Evolutionary conservation across 345 rosid species (phyloP), one percentile per base, ranked within the genome.

Genomic region (Geranium brycei): DNA sequence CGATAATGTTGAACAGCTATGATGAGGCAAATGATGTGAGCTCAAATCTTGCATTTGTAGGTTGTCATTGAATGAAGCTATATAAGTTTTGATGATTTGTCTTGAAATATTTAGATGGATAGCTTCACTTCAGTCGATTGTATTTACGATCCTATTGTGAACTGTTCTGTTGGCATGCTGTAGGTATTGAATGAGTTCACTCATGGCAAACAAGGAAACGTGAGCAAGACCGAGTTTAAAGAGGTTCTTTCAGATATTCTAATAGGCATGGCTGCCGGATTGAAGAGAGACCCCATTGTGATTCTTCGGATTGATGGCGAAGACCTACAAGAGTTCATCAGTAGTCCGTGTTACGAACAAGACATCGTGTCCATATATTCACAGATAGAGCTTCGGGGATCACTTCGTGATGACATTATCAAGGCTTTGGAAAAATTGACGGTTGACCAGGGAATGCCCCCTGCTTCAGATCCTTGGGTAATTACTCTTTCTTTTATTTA

Each of bases 241-340:
- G 97, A 80, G 78, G 99, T 87, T 72, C 81, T 90, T 61, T 86
- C 95, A 2, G 99, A 93, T 72, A 81, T 91, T 35, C 71, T 95
- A 68, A 68, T 95, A 69, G 99, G 96, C 31, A 88, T 95, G 99
- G 99, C 99, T 16, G 87, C 91, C 30, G 96, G 99, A 61, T 76
- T 91, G 80, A 88, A 95, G 76, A 82, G 99, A 59, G 99, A 95
- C 71, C 97, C 97, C 32, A 81, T 95, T 41, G 86, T 88, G 57
- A 91, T 95, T 71, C 96, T 91, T 57, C 95, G 96, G 53, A 91
- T 95, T 55, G 95, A 95, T 64, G 97, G 99, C 53, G 96, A 90
- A 76, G 99, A 95, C 78, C 91, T 95, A 6, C 60, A 59, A 4
- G 99, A 91, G 78, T 91, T 95, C 77, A 72, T 91, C 64, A 70